Conservation (phyloP, 139 green algal genomes). For the Gonium pectorale region DNA sequence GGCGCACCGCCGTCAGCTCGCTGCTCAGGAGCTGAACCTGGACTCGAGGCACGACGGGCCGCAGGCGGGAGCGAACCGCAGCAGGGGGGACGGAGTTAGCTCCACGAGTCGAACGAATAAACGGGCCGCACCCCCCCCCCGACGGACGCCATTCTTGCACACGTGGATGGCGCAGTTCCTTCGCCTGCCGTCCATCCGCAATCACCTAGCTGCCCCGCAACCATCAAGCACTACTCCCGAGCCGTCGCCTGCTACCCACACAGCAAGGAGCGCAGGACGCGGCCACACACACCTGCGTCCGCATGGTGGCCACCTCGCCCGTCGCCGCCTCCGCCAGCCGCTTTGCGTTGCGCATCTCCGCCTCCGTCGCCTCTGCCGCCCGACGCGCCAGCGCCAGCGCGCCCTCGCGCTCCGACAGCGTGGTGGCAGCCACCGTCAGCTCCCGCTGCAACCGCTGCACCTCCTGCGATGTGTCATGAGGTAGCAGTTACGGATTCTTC, state of each 20-base stretch:
- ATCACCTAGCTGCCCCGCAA: too few species aligned
- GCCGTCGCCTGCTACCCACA: background rate
- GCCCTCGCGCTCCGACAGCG: conserved; percentile 1
- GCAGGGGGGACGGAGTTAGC: too few species aligned
- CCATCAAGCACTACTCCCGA: too few species aligned
- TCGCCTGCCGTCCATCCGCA: too few species aligned
- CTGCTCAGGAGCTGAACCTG: background rate
- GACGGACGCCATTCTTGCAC: too few species aligned
- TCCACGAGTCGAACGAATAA: too few species aligned
- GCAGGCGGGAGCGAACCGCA: too few species aligned
- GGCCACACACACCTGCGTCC: conserved; percentile 28
- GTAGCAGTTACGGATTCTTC: too few species aligned
- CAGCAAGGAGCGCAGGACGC: background rate
- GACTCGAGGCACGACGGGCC: too few species aligned
- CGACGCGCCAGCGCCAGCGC: conserved; percentile 28
- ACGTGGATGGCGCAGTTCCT: too few species aligned
- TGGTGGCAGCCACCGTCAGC: background rate
- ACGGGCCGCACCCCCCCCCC: too few species aligned
- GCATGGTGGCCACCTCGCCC: conserved; percentile 12
- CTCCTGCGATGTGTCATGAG: conserved; percentile 12
- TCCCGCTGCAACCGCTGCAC: conserved; percentile 11
- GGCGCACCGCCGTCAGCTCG: conserved; percentile 24
- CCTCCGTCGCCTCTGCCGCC: conserved; percentile 17
- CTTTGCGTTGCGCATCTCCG: conserved; percentile 19
- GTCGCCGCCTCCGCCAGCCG: conserved; percentile 19